phyloP scores from a whole-genome alignment of 148 eudicot genomes.

The Spergularia bocconei region DNA sequence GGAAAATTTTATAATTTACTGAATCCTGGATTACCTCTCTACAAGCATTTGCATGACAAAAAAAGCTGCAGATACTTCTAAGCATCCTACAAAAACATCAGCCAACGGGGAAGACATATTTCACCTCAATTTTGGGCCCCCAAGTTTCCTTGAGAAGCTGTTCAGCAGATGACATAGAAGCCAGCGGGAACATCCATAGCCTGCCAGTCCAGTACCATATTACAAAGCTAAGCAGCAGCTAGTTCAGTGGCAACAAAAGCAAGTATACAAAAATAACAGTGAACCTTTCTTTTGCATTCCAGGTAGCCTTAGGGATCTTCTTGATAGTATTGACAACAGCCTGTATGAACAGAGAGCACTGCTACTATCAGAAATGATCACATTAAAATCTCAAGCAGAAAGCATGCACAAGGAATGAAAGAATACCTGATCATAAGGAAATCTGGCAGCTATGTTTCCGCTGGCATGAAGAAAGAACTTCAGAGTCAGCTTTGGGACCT shows the following conservation, averaged over 20 bases:
- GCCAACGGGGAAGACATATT: constrained; percentile 1
- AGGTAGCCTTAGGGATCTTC: constrained; percentile 76
- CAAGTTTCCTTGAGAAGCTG: constrained; percentile 50
- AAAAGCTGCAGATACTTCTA: background rate
- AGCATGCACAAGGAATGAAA: constrained; percentile 9
- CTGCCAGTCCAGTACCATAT: constrained; percentile 40
- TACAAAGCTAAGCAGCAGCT: background rate
- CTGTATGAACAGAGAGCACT: constrained; percentile 33
- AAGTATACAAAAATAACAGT: background rate
- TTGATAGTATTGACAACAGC: constrained; percentile 65
- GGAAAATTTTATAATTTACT: background rate
- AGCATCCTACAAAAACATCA: constrained; percentile 3
- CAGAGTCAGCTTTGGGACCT: constrained; percentile 43
- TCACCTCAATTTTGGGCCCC: constrained; percentile 69
- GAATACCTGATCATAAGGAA: constrained; percentile 68
- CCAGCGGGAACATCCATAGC: constrained; percentile 80
- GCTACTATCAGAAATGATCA: constrained; percentile 11
- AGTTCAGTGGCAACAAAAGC: background rate
- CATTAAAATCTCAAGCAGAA: background rate
- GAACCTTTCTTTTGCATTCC: constrained; percentile 92
- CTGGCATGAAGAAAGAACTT: constrained; percentile 80
- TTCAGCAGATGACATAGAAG: constrained; percentile 72
- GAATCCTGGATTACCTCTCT: background rate
- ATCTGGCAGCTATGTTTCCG: constrained; percentile 83
- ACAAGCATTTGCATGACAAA: background rate